Evolutionary conservation across 495 filamentous ascomycete genomes (phyloP).

Genomic region (Aspergillus ellipticus): DNA sequence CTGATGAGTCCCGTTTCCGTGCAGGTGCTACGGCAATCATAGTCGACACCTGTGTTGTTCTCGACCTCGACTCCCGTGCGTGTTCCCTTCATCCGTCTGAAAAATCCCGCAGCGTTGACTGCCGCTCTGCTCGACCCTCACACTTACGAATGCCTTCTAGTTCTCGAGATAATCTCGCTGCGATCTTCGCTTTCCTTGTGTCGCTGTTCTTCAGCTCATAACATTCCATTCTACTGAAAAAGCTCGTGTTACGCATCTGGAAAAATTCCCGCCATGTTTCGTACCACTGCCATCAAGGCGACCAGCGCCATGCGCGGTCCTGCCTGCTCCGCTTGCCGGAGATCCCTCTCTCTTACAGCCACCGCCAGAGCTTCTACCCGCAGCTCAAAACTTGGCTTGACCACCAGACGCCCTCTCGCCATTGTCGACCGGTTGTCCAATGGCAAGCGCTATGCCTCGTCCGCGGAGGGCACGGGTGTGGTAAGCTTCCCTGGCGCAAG

Average conservation of each 20-base stretch:
- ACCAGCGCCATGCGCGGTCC: constrained; percentile 49
- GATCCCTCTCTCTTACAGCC: constrained; percentile 46
- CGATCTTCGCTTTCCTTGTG: not conserved
- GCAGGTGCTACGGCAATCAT: constrained; percentile 47
- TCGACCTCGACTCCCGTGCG: constrained; percentile 17
- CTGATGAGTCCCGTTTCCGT: constrained; percentile 43
- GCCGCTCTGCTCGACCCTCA: constrained; percentile 12
- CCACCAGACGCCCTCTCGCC: constrained; percentile 39
- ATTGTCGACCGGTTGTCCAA: constrained; percentile 37
- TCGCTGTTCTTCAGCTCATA: constrained; percentile 3
- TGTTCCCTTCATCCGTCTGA: constrained; percentile 35
- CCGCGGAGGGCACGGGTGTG: constrained; percentile 45
- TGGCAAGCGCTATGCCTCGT: constrained; percentile 52
- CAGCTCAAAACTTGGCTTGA: constrained; percentile 45
- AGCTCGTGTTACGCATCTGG: constrained; percentile 11
- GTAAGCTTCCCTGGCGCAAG: constrained; percentile 24
- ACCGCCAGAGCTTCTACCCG: constrained; percentile 35
- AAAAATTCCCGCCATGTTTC: constrained; percentile 44
- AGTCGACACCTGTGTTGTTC: constrained; percentile 43
- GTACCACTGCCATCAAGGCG: constrained; percentile 43
- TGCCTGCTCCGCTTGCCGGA: constrained; percentile 41
- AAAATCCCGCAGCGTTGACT: constrained; percentile 23
- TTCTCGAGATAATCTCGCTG: not conserved
- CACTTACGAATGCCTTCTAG: not conserved
- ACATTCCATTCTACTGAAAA: not conserved